Evolutionary conservation across 1,284 basidiomycete species (phyloP), one percentile per base, ranked within the genome.

Genomic region (Salmacisia buchloeana): DNA sequence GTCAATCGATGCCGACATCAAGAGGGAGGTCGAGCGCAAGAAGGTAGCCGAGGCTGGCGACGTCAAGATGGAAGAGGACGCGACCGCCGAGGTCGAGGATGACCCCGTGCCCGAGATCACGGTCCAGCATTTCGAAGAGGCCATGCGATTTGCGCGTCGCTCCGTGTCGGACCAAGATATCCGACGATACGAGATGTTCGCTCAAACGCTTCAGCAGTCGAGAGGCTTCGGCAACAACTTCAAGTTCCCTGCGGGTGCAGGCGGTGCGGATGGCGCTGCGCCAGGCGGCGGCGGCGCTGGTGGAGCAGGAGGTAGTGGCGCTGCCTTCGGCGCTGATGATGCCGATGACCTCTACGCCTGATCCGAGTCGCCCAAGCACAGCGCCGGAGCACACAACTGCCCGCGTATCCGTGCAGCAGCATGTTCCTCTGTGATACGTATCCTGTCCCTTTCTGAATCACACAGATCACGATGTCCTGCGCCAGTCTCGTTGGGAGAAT

Each of bases 91-190:
- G 71, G 82, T 83, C 59, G 87, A 83, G 65, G 92, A 92, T 46
- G 94, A 99, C 77, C 92, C 92, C 10, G 96, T 98, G n/a, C 93
- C 96, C 1, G 85, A 92, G 78, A 98, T 98, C 81, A 93, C 92
- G 0, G 66, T 68, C 13, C 73, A 76, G 54, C 73, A 81, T 84
- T 98, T 98, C 74, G 94, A 98, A 83, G 94, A 97, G 83, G 92
- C 94, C 1, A 96, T 96, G 93, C 88, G 88, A 81, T 94, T 86
- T 73, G 81, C 81, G 7, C 72, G 81, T 56, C 75, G 81, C 29
- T 80, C 80, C 13, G 81, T 82, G 21, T 78, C 75, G 58, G 81
- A 81, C 59, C 88, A 90, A 71, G 94, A 97, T 80, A 96, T 98
- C 81, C 87, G 94, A 70, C 87, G 91, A 52, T 94, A 94, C 69